Base-by-base conservation (phyloP, 192 early-diverging fungal genomes). In the Dissophora globulifera region DNA sequence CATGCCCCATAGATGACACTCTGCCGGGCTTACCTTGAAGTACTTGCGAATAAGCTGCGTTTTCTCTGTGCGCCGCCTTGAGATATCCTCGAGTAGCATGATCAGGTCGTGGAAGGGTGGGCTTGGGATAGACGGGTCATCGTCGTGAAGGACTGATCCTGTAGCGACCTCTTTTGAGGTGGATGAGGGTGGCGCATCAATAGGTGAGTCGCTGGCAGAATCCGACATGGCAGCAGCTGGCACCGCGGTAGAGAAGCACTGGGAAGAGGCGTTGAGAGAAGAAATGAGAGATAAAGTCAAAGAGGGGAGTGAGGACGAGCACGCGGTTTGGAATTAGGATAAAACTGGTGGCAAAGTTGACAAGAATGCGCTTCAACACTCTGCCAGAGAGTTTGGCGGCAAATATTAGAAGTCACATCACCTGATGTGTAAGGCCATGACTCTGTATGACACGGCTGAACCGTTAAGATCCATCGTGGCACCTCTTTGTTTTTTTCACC, bases 61-160 rank as follows among this genome's bases (percentile, higher is more conserved):
- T 46, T 76, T 76, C 23, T 66, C 64, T 2, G 33, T 30, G n/a
- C 50, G n/a, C 27, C 27, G 49, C 30, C 35, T 76, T 13, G 72
- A 66, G 6, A 76, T 67, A 8, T 76, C 72, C 35, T 76, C 72
- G 2, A 76, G 52, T 13, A 76, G 32, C 72, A 67, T 67, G 50
- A 76, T 49, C n/a, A 76, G 58, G 8, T 76, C 72, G 19, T 67
- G 63, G 40, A 76, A 76, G 4, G 61, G 51, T 2, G 72, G 72
- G 19, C 72, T 76, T 10, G 63, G 72, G n/a, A 50, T 9, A 23
- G 50, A 42, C 8, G 50, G 58, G 29, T 76, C 72, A 31, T 76
- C 64, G 41, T 62, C 47, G 23, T 29, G 56, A 26, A 45, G 56
- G 7, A 22, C 46, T 0, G 46, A n/a, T n/a, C n/a, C n/a, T n/a